Base-by-base conservation (phyloP, 768 basidiomycete genomes). In the Suillus discolor region DNA sequence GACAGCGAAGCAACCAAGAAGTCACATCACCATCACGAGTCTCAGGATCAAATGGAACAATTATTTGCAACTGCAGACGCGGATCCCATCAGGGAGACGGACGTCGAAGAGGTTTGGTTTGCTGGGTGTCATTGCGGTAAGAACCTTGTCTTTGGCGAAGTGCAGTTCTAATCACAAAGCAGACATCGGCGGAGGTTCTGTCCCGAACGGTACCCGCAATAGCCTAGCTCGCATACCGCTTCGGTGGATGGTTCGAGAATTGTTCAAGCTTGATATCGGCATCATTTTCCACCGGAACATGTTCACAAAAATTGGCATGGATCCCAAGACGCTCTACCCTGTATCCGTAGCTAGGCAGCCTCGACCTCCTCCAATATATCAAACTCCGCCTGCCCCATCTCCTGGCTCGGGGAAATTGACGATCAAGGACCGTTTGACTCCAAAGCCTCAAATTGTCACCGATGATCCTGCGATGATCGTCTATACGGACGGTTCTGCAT, bases 81-180 rank as follows among this genome's bases (percentile, higher is more conserved):
- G 7, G 7, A 9, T 1, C 25, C 28, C 9, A 18, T 76, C 28
- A 70, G 73, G 20, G 53, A 73, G 61, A 92, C 91, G 1, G 78
- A 92, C 65, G 85, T 91, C 4, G 81, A 85, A 57, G 91, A 94
- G 69, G 92, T 94, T 1, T 93, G 92, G 92, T 94, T 93, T 69
- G 75, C 90, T 4, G 92, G 92, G 0, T 86, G 83, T 69, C 91
- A 93, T 68, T 85, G 85, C 55, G 90, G 91, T 90, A 68, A 36
- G 82, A 76, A 31, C 38, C 6, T 38, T n/a, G 6, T 12, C 18
- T 28, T 25, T 6, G 53, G 57, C 34, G 20, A 25, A 2, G 28
- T 11, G 34, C 18, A 23, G 2, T 59, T 57, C 63, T 65, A 39
- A 55, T 34, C 45, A 16, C 57, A 28, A 55, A 45, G n/a, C 61